Evolutionary conservation across 1,139 yeast genomes (phyloP).

Genomic region (Lodderomyces margitis): DNA sequence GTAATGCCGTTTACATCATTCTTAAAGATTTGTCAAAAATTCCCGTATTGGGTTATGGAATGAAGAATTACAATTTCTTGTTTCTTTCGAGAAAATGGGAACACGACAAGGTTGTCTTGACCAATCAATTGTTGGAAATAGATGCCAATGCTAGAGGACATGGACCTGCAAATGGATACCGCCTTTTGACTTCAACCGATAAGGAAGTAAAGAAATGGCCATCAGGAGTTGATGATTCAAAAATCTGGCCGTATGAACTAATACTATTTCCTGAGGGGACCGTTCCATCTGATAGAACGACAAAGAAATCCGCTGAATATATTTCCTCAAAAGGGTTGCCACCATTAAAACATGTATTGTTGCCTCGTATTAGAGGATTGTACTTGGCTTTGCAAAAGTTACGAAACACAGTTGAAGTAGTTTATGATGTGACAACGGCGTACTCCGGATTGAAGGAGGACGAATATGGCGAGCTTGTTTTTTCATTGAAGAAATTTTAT

Average conservation of each 20-base stretch:
- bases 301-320: slow-evolving; percentile 53
- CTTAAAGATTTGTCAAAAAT: slow-evolving; percentile 72
- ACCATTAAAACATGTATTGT: slow-evolving; percentile 57
- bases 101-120: slow-evolving; percentile 59
- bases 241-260: slow-evolving; percentile 50
- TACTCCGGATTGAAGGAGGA: slow-evolving; percentile 65
- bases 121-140: slow-evolving; percentile 52
- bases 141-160: slow-evolving; percentile 52
- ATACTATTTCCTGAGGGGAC: slow-evolving; percentile 95
- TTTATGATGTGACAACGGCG: slow-evolving; percentile 83
- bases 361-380: slow-evolving; percentile 83
- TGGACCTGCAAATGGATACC: slow-evolving; percentile 53
- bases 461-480: slow-evolving; percentile 77
- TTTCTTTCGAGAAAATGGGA: slow-evolving; percentile 87
- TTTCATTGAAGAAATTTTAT: slow-evolving; percentile 62
- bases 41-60: slow-evolving; percentile 86
- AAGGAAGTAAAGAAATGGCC: slow-evolving; percentile 34
- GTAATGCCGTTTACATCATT: slow-evolving; percentile 67
- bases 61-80: slow-evolving; percentile 75
- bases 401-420: slow-evolving; percentile 56
- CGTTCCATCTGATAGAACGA: slow-evolving; percentile 68
- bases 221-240: slow-evolving; percentile 26
- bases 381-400: slow-evolving; percentile 63
- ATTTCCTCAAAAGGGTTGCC: slow-evolving; percentile 51
- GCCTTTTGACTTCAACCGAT: slow-evolving; percentile 29